phyloP scores from a whole-genome alignment of 192 early-diverging fungal genomes.

The Anaeromyces robustus region DNA sequence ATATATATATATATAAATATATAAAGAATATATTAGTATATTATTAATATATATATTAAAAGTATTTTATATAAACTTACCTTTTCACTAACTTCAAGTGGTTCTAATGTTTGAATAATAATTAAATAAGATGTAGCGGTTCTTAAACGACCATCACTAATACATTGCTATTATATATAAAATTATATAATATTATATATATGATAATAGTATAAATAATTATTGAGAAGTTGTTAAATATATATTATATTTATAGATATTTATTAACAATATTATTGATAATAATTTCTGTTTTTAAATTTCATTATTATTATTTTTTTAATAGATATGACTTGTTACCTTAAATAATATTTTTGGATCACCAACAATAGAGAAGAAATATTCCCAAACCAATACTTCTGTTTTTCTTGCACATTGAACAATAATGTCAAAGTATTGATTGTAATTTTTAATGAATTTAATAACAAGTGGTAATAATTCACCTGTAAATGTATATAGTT shows the following conservation, averaged over 20 bases:
- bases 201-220: background rate
- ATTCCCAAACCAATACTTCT: slow-evolving; percentile 83
- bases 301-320: too few relatives aligned
- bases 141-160: slow-evolving; percentile 45
- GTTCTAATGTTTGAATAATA: slow-evolving; percentile 81
- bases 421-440: slow-evolving; percentile 63
- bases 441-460: slow-evolving; percentile 61
- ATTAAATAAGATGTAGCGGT: slow-evolving; percentile 88
- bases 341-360: slow-evolving; percentile 71
- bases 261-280: too few relatives aligned
- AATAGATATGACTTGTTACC: slow-evolving; percentile 12
- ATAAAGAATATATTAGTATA: background rate
- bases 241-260: too few relatives aligned
- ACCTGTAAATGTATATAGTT: slow-evolving; percentile 2
- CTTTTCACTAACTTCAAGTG: slow-evolving; percentile 41
- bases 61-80: too few relatives aligned
- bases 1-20: slow-evolving; percentile 5
- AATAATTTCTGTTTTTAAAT: too few relatives aligned
- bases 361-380: slow-evolving; percentile 71
- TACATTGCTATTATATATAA: slow-evolving; percentile 32
- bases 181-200: background rate
- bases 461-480: slow-evolving; percentile 56
- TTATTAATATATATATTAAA: too few relatives aligned
- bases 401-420: slow-evolving; percentile 91
- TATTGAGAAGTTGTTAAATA: background rate